A percentile compares a stretch with the other conserved stretches of the same genome.
phyloP scores from a whole-genome alignment of 1,284 basidiomycete species.

The Cutaneotrichosporon dermatis region DNA sequence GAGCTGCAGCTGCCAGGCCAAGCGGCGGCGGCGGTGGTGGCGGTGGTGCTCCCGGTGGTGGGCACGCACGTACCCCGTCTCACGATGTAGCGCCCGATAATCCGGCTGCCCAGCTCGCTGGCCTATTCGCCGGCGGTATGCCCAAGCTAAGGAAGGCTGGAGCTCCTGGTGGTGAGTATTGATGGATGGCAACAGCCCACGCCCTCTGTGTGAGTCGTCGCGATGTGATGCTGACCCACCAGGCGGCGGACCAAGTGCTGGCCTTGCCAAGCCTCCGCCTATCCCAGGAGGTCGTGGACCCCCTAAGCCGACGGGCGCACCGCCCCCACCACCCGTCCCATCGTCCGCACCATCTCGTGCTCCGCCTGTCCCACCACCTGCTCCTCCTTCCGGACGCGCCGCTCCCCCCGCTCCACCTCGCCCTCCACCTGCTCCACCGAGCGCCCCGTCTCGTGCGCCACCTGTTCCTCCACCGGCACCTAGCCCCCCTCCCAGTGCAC shows the following conservation, averaged over 20 bases:
- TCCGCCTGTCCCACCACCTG: slow-evolving; percentile 13
- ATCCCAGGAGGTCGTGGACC: slow-evolving; percentile 51
- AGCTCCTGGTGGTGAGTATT: slow-evolving; percentile 52
- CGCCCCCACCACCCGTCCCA: slow-evolving; percentile 22
- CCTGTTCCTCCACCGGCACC: neutral
- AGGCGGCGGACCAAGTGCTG: neutral
- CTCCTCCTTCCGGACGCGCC: slow-evolving; percentile 12
- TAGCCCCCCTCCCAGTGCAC: slow-evolving; percentile 26
- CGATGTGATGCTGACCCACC: neutral
- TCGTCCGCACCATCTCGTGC: slow-evolving; percentile 5
- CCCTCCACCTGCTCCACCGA: slow-evolving; percentile 10
- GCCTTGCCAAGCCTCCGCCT: slow-evolving; percentile 24
- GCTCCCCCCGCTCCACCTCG: slow-evolving; percentile 18
- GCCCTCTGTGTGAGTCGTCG: too few species aligned
- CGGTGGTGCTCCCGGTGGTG: slow-evolving; percentile 33
- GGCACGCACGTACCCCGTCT: slow-evolving; percentile 14
- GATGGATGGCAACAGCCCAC: too few species aligned
- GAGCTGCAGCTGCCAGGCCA: slow-evolving; percentile 1
- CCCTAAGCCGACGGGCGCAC: slow-evolving; percentile 58
- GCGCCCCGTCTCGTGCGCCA: slow-evolving; percentile 19
- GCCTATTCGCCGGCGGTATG: slow-evolving; percentile 82
- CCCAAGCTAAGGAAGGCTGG: slow-evolving; percentile 79
- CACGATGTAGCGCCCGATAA: slow-evolving; percentile 20
- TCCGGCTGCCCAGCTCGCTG: slow-evolving; percentile 66
- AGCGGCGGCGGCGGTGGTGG: slow-evolving; percentile 49